Base-by-base conservation (phyloP, 495 filamentous ascomycete species). In the Annulohypoxylon maeteangense region DNA sequence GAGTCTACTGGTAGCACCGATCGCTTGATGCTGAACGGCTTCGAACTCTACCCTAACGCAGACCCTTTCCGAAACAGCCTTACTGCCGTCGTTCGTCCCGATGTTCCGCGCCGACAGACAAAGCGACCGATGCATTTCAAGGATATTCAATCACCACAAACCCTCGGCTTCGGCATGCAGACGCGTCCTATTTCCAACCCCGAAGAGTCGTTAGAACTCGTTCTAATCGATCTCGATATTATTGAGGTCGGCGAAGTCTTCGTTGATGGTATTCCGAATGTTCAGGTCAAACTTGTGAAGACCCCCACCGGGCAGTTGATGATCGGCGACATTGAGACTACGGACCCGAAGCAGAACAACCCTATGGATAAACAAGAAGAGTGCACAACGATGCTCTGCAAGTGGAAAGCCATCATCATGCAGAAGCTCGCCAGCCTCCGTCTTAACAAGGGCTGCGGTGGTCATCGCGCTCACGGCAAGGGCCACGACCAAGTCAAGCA, bases 141-240 rank as follows among this genome's bases (percentile, higher is more conserved):
- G 23, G 67, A 42, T 10, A 58, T 58, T 34, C 65, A 68, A 0
- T 57, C 59, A 22, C 64, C 68, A 8, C 79, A 80, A 48, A 70
- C 51, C 16, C 80, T 84, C 16, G 81, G 82, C 20, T 84, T 79
- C 45, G 75, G 76, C 36, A 53, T 84, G 50, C 67, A 78, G 56
- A 70, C 70, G n/a, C 65, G 48, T 6, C 65, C 63, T 22, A 29
- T 66, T 20, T 64, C 73, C 38, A 70, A 79, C n/a, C 27, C 50
- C 36, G 75, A 77, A n/a, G 74, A 76, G 0, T 48, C 75, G 7
- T 48, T 84, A 22, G 78, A 84, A 48, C 70, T 84, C 10, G 70
- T 87, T 62, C 65, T 74, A 23, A 50, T 87, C 31, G 79, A 85
- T 48, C 61, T 87, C 11, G 79, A 83, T 66, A 81, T 88, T 56